These are phyloP conservation scores for Rosa chinensis DNA, from an alignment of 306 rosid species.

Conservation along the genomic window DNA sequence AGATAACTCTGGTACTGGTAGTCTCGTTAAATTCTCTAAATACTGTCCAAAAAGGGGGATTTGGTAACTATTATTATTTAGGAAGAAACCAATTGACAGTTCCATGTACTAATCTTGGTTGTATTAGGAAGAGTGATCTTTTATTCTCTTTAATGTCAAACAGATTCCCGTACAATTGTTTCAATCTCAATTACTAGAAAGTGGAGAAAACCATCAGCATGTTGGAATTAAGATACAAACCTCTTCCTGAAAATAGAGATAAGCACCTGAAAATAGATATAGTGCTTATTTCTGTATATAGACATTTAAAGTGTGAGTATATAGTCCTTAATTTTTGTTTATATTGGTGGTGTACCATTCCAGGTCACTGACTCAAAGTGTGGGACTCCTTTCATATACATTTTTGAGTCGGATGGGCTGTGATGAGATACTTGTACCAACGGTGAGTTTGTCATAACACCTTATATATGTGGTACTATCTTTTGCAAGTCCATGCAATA, in stretches of 20 bases:
- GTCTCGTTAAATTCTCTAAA: not conserved
- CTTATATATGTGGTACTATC: not conserved
- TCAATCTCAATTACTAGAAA: not conserved
- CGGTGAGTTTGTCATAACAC: slow-evolving; percentile 51
- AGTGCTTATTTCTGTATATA: not conserved
- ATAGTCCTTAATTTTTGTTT: not conserved
- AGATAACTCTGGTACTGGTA: not conserved
- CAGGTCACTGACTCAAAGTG: slow-evolving; percentile 82
- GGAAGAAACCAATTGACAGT: not conserved
- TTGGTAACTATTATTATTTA: not conserved
- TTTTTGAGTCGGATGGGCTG: slow-evolving; percentile 53
- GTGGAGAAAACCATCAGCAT: not conserved
- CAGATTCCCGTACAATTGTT: not conserved
- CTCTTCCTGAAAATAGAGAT: not conserved
- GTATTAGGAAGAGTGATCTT: not conserved
- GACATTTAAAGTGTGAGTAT: not conserved
- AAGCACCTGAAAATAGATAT: not conserved
- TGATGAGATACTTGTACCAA: slow-evolving; percentile 86
- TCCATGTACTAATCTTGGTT: not conserved
- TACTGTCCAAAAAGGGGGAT: not conserved
- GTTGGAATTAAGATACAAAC: not conserved
- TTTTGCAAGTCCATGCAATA: not conserved
- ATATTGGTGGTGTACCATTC: not conserved
- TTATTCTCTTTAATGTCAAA: not conserved
- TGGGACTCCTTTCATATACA: slow-evolving; percentile 90